Base-by-base conservation (phyloP, 371 early-diverging fungal species). In the Syncephalastrum monosporum region DNA sequence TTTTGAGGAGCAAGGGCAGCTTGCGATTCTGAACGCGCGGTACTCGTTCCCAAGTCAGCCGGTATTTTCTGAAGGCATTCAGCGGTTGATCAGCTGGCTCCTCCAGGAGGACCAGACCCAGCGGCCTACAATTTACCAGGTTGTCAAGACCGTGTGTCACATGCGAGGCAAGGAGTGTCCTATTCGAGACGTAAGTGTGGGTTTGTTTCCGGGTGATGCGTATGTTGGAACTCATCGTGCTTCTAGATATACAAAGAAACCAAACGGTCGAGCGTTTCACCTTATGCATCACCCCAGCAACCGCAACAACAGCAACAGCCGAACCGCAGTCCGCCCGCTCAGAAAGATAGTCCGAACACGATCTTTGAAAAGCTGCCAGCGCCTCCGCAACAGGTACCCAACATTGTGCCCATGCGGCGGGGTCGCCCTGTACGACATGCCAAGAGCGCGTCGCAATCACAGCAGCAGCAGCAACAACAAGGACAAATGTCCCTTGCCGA, bases 11-110 rank as follows among this genome's bases (percentile, higher is more conserved):
- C 83, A 82, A 55, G 93, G 94, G 2, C 87, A 85, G 24, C 67
- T 94, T 33, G 94, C 94, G 7, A 94, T 94, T 27, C 58, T 95
- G 53, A 94, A 93, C 64, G 90, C 83, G n/a, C 83, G 89, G n/a
- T 95, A 90, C 61, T 74, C 77, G 5, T 82, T 93, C 41, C 97
- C 95, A 0, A 65, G 61, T 4, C 67, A 77, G 5, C 94, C 95
- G 3, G 45, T 58, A 13, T 94, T 90, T 56, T 90, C 93, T 0
- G 70, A 72, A 12, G 73, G 82, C 10, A 56, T 93, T 47, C 71
- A 71, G 17, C 60, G 74, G 14, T 67, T 95, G 42, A 88, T 96
- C 59, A 80, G 82, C 23, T 79, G 77, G 13, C 82, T 93, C 75
- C 77, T 96, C 45, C 79, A 84, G 50, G 91, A 87, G 41, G 88